Conservation (phyloP, 2,329 filamentous ascomycete genomes). For the Talaromyces sp. region DNA sequence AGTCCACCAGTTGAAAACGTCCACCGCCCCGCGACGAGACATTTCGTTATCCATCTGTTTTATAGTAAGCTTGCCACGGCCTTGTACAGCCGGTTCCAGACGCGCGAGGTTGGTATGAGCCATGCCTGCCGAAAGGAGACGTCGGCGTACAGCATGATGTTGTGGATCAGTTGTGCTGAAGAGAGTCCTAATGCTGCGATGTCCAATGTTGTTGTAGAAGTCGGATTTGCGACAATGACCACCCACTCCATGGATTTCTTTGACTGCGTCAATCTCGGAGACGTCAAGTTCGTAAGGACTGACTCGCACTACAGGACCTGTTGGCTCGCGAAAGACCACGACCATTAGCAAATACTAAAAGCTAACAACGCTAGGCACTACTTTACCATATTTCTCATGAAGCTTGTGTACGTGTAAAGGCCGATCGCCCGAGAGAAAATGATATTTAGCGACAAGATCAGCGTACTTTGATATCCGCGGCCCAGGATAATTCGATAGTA, state of each 20-base stretch:
- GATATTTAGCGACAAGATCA: conserved; percentile 24
- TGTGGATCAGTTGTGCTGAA: conserved; percentile 45
- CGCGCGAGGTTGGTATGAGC: conserved; percentile 27
- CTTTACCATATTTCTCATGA: conserved; percentile 33
- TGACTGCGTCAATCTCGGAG: conserved; percentile 37
- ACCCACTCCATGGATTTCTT: conserved; percentile 37
- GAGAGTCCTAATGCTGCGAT: conserved; percentile 30
- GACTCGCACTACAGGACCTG: conserved; percentile 36
- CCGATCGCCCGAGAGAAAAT: conserved; percentile 26
- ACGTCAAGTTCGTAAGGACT: conserved; percentile 35
- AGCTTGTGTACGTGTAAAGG: conserved; percentile 29
- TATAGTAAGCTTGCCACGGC: conserved; percentile 43
- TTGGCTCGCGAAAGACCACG: neutral
- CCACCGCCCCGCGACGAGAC: conserved; percentile 36
- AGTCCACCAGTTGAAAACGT: conserved; percentile 56
- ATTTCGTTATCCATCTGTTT: conserved; percentile 49
- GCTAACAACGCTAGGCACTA: too few relatives aligned
- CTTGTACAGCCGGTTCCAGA: conserved; percentile 43
- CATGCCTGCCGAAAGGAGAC: conserved; percentile 41
- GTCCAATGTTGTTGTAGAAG: conserved; percentile 32
- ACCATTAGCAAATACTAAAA: neutral
- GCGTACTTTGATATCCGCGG: conserved; percentile 31
- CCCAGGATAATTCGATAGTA: conserved; percentile 26
- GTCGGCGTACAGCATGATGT: conserved; percentile 43
- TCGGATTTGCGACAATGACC: conserved; percentile 35